phyloP scores from a whole-genome alignment of 1,284 basidiomycete species.

The Porogramme epimiltina region DNA sequence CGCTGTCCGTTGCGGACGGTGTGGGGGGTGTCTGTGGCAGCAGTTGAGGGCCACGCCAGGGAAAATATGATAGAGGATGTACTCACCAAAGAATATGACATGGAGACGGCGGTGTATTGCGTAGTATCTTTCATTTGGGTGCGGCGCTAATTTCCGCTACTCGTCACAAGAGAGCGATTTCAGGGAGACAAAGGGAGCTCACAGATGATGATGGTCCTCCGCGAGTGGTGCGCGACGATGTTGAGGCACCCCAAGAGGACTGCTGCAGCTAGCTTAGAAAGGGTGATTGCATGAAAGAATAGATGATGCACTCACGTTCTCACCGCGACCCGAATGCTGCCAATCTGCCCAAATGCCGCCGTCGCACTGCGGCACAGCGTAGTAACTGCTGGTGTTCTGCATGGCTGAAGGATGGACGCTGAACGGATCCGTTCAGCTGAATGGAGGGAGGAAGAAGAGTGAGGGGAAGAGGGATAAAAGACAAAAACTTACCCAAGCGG shows the following conservation, averaged over 20 bases:
- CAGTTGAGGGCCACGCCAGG: neutral
- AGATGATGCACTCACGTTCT: conserved; percentile 23
- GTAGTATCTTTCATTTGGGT: conserved; percentile 8
- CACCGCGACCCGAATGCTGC: conserved; percentile 24
- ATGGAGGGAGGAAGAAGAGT: neutral
- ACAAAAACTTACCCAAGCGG: conserved; percentile 22
- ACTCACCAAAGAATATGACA: conserved; percentile 16
- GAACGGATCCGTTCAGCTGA: neutral
- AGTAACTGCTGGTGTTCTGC: conserved; percentile 28
- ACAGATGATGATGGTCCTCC: conserved; percentile 17
- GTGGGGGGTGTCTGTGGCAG: conserved; percentile 11
- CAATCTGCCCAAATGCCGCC: conserved; percentile 29
- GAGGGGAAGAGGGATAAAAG: conserved; percentile 8
- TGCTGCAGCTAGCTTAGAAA: neutral
- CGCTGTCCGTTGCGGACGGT: conserved; percentile 29
- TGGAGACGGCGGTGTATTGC: conserved; percentile 14
- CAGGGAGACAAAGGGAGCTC: conserved; percentile 1
- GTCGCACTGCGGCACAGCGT: conserved; percentile 22
- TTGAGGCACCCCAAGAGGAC: conserved; percentile 26
- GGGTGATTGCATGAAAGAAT: neutral
- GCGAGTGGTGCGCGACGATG: conserved; percentile 11
- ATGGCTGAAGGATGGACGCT: conserved; percentile 21
- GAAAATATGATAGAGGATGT: neutral
- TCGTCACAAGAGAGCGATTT: neutral
- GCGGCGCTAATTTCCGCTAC: conserved; percentile 1